Evolutionary conservation across 805 yeast genomes (phyloP), one percentile per base, ranked within the genome.

Genomic region (Lipomyces orientalis): DNA sequence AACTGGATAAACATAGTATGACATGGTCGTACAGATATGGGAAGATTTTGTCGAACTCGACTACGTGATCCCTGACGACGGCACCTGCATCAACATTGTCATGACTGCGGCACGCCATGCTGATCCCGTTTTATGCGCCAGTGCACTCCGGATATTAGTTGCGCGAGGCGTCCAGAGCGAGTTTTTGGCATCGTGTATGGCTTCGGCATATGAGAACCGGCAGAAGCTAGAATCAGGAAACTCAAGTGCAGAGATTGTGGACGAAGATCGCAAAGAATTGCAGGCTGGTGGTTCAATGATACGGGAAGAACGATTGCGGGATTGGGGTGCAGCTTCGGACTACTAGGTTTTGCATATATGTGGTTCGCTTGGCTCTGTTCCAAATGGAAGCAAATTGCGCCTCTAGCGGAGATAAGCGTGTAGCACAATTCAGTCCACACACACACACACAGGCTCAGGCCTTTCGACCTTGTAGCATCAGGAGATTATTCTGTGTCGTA

Each of bases 1-100:
- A 43, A 43, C 49, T 6, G 49, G 49, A n/a, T n/a, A n/a, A n/a
- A n/a, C n/a, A 25, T n/a, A 52, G 55, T 52, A 52, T 52, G 55
- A 52, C 55, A 4, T 52, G 55, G 34, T 52, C 34, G 8, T 34
- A 31, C 34, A 31, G 55, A 52, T 52, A 25, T 52, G 55, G 55
- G 34, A n/a, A 8, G 55, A 52, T 31, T 4, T 25, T 31, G 55
- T 52, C 34, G 55, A 52, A 25, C 12, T 16, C 55, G 31, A 25
- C 55, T 25, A 25, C 34, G 34, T 52, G n/a, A 16, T 52, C 34
- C 55, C 55, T 7, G 55, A 52, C n/a, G 55, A 52, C 55, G 55
- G 55, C 29, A 52, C 55, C 4, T 52, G 55, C 55, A 52, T 52
- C 35, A 52, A 52, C 55, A 25, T 31, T 31, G 55, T 25, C 34